These are phyloP conservation scores for Pholiota molesta DNA, from an alignment of 768 basidiomycete genomes.

Conservation along the genomic window DNA sequence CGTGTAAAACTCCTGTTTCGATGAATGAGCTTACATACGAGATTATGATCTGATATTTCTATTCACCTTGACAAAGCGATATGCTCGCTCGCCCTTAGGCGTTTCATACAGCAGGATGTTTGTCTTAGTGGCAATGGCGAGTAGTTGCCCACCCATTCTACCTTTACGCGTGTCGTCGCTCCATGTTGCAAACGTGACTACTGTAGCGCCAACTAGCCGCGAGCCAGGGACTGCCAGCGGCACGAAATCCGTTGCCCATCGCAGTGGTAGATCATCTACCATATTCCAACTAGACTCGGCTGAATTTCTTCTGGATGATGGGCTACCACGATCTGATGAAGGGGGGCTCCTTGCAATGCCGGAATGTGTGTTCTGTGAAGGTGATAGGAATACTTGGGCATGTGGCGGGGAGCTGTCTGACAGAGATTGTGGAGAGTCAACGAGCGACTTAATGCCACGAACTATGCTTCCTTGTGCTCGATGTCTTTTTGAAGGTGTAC, in stretches of 20 bases:
- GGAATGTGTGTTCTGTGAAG: background rate
- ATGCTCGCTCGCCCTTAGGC: slow-evolving; percentile 80
- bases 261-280: slow-evolving; percentile 70
- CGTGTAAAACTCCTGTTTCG: slow-evolving; percentile 77
- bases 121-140: slow-evolving; percentile 77
- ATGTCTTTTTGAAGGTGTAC: slow-evolving; percentile 50
- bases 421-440: slow-evolving; percentile 32
- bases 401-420: background rate
- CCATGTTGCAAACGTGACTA: slow-evolving; percentile 73
- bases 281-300: slow-evolving; percentile 70
- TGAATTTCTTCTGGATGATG: slow-evolving; percentile 36
- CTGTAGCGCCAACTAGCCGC: slow-evolving; percentile 57
- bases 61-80: slow-evolving; percentile 76
- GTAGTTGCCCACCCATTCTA: slow-evolving; percentile 49
- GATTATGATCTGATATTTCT: slow-evolving; percentile 7
- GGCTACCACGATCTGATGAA: slow-evolving; percentile 37
- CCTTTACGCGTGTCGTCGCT: slow-evolving; percentile 53
- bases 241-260: slow-evolving; percentile 89
- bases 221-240: slow-evolving; percentile 73
- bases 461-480: slow-evolving; percentile 61
- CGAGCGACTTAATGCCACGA: slow-evolving; percentile 63
- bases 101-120: slow-evolving; percentile 81
- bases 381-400: background rate
- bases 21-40: slow-evolving; percentile 6
- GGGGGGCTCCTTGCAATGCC: slow-evolving; percentile 21